A percentile compares a stretch with the other conserved stretches of the same genome.
These are phyloP conservation scores for Prunus yedoensis DNA, from an alignment of 331 rosid species.

Conservation along the genomic window DNA sequence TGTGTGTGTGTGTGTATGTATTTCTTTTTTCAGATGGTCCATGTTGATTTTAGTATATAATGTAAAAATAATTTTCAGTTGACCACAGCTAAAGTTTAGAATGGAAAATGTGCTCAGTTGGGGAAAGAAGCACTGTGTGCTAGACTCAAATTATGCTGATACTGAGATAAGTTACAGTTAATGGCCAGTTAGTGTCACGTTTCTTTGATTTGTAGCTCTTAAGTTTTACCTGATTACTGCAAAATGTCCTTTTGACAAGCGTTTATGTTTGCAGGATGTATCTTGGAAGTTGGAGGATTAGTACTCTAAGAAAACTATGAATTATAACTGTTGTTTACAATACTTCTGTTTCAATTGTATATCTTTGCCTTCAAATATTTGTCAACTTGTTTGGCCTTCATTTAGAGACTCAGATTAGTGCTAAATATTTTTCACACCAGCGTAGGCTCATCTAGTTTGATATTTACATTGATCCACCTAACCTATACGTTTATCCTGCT, in stretches of 20 bases:
- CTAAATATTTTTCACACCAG: background rate
- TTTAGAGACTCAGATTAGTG: background rate
- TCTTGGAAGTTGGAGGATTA: no score
- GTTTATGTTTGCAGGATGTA: background rate
- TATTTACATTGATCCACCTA: background rate
- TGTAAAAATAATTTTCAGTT: background rate
- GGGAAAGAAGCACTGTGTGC: background rate
- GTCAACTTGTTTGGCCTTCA: background rate
- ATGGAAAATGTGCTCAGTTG: background rate
- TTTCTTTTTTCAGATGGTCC: background rate
- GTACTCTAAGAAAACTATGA: no score
- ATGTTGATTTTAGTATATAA: background rate
- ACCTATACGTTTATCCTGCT: background rate
- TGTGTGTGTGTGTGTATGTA: no score
- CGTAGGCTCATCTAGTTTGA: background rate
- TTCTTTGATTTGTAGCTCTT: background rate
- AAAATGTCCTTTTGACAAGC: background rate
- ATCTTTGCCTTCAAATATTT: background rate
- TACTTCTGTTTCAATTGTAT: background rate
- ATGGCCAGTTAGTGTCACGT: background rate
- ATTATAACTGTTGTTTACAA: background rate
- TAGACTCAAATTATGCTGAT: background rate
- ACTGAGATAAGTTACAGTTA: background rate
- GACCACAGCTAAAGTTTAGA: background rate
- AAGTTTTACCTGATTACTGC: background rate